Conservation (phyloP, 1,284 basidiomycete genomes). For the Boletellus deceptivus region DNA sequence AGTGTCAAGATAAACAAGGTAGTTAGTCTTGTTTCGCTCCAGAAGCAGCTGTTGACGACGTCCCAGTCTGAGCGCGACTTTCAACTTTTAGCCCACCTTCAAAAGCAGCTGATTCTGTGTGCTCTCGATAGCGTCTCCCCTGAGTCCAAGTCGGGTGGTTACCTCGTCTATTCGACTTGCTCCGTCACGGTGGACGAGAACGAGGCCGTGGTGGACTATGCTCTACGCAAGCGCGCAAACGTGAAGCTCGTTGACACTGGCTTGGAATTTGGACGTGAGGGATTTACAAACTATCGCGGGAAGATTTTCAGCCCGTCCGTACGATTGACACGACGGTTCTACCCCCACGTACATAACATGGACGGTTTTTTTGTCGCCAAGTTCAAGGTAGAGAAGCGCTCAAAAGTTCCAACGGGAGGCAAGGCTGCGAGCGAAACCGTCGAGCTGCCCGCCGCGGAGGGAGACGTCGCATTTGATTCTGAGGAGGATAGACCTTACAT, state of each 20-base stretch:
- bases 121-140: constrained; percentile 96
- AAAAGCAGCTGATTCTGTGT: constrained; percentile 98
- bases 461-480: constrained; percentile 54
- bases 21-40: constrained; percentile 11
- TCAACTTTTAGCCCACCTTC: constrained; percentile 89
- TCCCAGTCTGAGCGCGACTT: constrained; percentile 91
- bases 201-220: constrained; percentile 97
- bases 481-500: constrained; percentile 70
- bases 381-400: constrained; percentile 86
- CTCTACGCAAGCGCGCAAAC: constrained; percentile 95
- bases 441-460: constrained; percentile 25
- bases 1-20: constrained; percentile 99
- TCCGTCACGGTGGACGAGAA: constrained; percentile 99
- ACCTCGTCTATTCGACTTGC: constrained; percentile 97
- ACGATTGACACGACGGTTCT: constrained; percentile 83
- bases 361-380: constrained; percentile 99
- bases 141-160: constrained; percentile 88
- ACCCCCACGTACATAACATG: constrained; percentile 92
- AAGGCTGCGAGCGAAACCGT: constrained; percentile 33
- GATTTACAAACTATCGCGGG: constrained; percentile 88
- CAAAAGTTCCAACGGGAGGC: constrained; percentile 49
- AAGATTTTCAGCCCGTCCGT: constrained; percentile 85
- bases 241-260: constrained; percentile 93
- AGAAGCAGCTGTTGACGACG: not conserved
- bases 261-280: constrained; percentile 90